These are phyloP conservation scores for Penicillium vulpinum DNA, from an alignment of 2,329 filamentous ascomycete species.

Conservation along the genomic window DNA sequence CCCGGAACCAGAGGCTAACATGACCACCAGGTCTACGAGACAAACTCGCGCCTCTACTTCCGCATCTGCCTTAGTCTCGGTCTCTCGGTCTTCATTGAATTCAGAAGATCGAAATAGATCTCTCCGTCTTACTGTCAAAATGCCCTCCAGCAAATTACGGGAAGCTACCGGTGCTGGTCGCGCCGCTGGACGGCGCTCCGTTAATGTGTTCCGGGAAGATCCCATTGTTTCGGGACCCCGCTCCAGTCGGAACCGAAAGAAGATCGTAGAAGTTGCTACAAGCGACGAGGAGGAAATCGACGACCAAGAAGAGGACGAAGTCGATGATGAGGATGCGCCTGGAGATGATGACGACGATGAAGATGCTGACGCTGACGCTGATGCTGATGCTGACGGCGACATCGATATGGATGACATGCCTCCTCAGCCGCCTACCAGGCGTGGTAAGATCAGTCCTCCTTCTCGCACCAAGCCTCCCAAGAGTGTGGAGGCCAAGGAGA, in stretches of 20 bases:
- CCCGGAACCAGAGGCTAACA: constrained; percentile 36
- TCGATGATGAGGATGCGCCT: constrained; percentile 40
- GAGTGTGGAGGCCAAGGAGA: constrained; percentile 50
- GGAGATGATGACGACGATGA: constrained; percentile 44
- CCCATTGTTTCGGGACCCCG: constrained; percentile 49
- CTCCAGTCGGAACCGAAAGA: constrained; percentile 48
- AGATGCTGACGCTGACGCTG: constrained; percentile 31
- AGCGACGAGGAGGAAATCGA: constrained; percentile 52
- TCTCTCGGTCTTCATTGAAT: constrained; percentile 38
- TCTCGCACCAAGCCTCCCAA: constrained; percentile 40
- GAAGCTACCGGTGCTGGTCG: constrained; percentile 45
- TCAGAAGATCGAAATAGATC: constrained; percentile 42
- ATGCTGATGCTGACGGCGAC: constrained; percentile 38
- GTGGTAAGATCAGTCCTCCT: constrained; percentile 40
- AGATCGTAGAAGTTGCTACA: constrained; percentile 47
- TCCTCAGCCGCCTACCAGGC: constrained; percentile 40
- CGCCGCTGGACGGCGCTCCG: constrained; percentile 30
- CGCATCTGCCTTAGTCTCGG: constrained; percentile 29
- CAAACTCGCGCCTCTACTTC: constrained; percentile 34
- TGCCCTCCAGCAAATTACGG: constrained; percentile 51
- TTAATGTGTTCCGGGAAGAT: constrained; percentile 49
- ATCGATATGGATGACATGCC: constrained; percentile 50
- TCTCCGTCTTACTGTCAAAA: constrained; percentile 51
- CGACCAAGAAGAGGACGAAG: constrained; percentile 44
- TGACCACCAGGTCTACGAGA: constrained; percentile 40